These are phyloP conservation scores for Esteya vermicola DNA, from an alignment of 2,329 filamentous ascomycete genomes.

Conservation along the genomic window DNA sequence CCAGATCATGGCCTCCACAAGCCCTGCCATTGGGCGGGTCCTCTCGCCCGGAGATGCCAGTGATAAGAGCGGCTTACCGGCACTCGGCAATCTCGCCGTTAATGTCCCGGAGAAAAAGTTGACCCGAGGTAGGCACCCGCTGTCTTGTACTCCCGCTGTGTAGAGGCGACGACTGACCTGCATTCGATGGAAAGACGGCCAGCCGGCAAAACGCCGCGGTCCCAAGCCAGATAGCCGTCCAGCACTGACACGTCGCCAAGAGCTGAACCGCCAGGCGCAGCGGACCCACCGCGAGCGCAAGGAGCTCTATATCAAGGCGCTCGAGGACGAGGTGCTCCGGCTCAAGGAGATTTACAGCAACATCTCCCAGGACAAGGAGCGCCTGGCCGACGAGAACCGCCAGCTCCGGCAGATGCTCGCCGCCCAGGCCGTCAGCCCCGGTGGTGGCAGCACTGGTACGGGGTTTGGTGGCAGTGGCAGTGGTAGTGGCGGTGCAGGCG, in stretches of 20 bases:
- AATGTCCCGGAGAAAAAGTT: not conserved
- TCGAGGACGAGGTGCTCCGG: slow-evolving; percentile 82
- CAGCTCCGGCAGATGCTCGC: slow-evolving; percentile 47
- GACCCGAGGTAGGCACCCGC: slow-evolving; percentile 1
- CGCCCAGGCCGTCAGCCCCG: slow-evolving; percentile 36
- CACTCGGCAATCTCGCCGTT: too few species aligned
- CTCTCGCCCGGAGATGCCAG: too few species aligned
- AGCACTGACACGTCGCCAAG: slow-evolving; percentile 78
- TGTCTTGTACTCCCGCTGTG: not conserved
- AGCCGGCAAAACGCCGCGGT: slow-evolving; percentile 75
- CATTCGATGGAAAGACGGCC: too few species aligned
- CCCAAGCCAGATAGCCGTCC: slow-evolving; percentile 96
- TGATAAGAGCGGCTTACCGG: too few species aligned
- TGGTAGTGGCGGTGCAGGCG: slow-evolving; percentile 8
- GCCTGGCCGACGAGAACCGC: slow-evolving; percentile 64
- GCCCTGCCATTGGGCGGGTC: too few species aligned
- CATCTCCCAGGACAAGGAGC: slow-evolving; percentile 61
- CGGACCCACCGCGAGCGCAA: slow-evolving; percentile 96
- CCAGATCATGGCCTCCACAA: too few species aligned
- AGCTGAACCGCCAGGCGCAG: slow-evolving; percentile 83
- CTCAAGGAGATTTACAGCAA: slow-evolving; percentile 74
- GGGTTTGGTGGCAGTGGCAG: not conserved
- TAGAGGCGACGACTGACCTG: not conserved
- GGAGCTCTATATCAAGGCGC: slow-evolving; percentile 85
- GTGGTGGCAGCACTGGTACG: slow-evolving; percentile 2